Conservation (phyloP, 2,329 filamentous ascomycete genomes). For the Sclerotinia nivalis region DNA sequence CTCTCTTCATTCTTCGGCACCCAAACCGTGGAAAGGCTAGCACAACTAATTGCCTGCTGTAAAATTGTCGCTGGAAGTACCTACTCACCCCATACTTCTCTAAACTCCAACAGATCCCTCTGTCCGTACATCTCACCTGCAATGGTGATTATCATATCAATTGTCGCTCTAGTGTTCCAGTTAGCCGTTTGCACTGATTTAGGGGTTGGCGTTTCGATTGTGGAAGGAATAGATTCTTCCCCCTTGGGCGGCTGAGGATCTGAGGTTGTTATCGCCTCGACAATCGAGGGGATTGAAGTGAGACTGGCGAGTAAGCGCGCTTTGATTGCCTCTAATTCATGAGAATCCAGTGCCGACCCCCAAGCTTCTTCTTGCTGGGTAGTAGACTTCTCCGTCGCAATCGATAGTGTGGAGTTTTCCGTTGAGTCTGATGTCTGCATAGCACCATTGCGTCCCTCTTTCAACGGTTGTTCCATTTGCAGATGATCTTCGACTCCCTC, state of each 20-base stretch:
- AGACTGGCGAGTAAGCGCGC: constrained; percentile 10
- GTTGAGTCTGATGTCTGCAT: not conserved
- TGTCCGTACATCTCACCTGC: constrained; percentile 90
- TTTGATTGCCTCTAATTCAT: constrained; percentile 6
- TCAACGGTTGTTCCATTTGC: not conserved
- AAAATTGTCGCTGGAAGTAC: not conserved
- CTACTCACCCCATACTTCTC: constrained; percentile 53
- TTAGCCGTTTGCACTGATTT: constrained; percentile 31
- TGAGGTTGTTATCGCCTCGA: not conserved
- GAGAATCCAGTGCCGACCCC: not conserved
- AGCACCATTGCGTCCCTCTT: not conserved
- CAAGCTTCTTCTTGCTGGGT: not conserved
- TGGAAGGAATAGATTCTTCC: not conserved
- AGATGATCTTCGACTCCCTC: not conserved
- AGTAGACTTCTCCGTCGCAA: not conserved
- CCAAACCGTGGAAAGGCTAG: not conserved
- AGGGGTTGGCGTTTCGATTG: not conserved
- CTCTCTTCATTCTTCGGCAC: not conserved
- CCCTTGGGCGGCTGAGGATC: not conserved
- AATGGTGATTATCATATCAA: constrained; percentile 90
- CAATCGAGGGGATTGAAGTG: not conserved
- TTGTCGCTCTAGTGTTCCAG: constrained; percentile 58
- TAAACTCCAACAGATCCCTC: constrained; percentile 76
- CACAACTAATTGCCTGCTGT: not conserved
- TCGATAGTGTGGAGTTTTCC: not conserved